Evolutionary conservation across 345 rosid species (phyloP), one percentile per base, ranked within the genome.

Genomic region (Triadica sebifera): DNA sequence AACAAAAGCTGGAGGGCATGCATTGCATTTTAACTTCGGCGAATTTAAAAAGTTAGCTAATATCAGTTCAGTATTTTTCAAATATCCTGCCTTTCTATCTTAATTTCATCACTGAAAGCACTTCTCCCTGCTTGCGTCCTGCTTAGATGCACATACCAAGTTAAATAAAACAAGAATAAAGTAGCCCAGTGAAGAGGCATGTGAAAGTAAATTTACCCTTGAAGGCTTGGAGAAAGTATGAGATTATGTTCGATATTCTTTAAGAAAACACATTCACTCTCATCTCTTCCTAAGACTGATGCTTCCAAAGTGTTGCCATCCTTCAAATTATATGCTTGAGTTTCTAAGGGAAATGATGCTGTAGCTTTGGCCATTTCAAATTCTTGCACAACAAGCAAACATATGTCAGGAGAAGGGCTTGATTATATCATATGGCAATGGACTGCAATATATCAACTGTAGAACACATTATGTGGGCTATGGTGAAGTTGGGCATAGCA

Each of bases 261-360:
- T 10, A 59, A 6, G 53, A 63, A 67, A 64, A 74, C 64, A 70
- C 74, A 72, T 65, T 71, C 78, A 9, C 65, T 71, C 60, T 63
- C 80, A 69, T 79, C 74, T 51, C 76, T 78, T 69, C 84, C 79
- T 3, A 72, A 55, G 22, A 51, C 12, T 47, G 80, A 72, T 56
- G 81, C 65, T 58, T 75, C 80, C 22, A 71, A 47, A 41, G 73
- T 67, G 70, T 65, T 45, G 19, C 67, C 45, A 57, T 61, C 81
- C 24, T 78, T 81, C 61, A 55, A 55, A 75, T 60, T 70, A 53
- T 81, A 82, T 38, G 66, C 70, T 62, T 55, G 82, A 55, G 75
- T 55, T 76, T 55, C 74, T 24, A 77, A 79, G 72, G 85, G 81
- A 70, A 72, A 77, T 15, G 80, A 34, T 46, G 24, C 69, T 24